Evolutionary conservation across 176 grass and related monocot genomes (phyloP).

Genomic region (Oryza longistaminata): DNA sequence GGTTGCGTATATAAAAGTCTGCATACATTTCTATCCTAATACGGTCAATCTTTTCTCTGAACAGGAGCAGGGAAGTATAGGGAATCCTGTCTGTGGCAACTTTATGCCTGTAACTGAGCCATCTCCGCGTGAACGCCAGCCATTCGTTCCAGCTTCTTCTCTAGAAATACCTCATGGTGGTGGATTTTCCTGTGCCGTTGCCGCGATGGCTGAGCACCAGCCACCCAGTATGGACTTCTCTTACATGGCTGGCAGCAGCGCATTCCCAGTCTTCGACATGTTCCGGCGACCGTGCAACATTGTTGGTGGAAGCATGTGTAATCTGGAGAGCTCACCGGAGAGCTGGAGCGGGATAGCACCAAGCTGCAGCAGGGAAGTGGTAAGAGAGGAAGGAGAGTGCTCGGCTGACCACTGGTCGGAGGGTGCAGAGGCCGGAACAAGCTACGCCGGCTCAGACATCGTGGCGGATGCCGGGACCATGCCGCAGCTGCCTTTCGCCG

Average conservation of each 20-base stretch:
- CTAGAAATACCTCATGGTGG: conserved; percentile 67
- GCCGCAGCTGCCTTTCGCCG: conserved; percentile 44
- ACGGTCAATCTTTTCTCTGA: conserved; percentile 28
- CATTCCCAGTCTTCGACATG: conserved; percentile 63
- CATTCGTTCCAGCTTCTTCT: conserved; percentile 45
- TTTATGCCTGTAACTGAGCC: conserved; percentile 62
- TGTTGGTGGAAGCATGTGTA: conserved; percentile 35
- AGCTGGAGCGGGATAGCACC: conserved; percentile 63
- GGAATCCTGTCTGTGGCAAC: conserved; percentile 60
- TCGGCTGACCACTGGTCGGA: conserved; percentile 89
- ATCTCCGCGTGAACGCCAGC: conserved; percentile 50
- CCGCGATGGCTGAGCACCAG: conserved; percentile 73
- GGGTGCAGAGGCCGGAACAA: conserved; percentile 69
- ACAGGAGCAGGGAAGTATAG: conserved; percentile 82
- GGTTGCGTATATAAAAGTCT: conserved; percentile 12
- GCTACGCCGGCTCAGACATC: conserved; percentile 75
- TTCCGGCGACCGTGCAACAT: conserved; percentile 49
- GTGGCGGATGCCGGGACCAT: conserved; percentile 50
- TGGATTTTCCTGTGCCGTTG: conserved; percentile 79
- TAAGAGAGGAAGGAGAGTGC: conserved; percentile 76
- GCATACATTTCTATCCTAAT: conserved; percentile 18
- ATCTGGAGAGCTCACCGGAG: conserved; percentile 47
- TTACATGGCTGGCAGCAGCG: conserved; percentile 48
- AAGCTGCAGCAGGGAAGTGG: conserved; percentile 59
- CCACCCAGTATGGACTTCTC: conserved; percentile 55